Base-by-base conservation (phyloP, 139 green algal species). In the Deuterostichococcus epilithicus region DNA sequence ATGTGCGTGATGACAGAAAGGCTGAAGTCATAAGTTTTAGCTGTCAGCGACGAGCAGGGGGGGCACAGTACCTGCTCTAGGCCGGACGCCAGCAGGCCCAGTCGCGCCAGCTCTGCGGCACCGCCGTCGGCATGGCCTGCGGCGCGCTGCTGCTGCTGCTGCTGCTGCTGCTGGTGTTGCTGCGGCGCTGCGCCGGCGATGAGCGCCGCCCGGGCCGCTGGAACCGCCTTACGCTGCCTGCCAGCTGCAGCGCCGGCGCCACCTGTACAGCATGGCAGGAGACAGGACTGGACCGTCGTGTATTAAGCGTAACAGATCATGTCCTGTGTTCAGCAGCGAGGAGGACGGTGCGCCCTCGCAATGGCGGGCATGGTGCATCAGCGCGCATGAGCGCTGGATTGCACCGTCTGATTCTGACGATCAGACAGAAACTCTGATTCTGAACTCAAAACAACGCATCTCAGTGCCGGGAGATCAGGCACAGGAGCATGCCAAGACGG, bases 51-150 rank as follows among this genome's bases (percentile, higher is more conserved):
- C 13, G 10, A 23, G 42, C 13, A 13, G 10, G 8, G 42, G n/a
- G n/a, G n/a, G n/a, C n/a, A n/a, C n/a, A n/a, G n/a, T n/a, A 82
- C 81, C 8, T 44, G 44, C 5, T 66, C 74, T 59, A 83, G 67
- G 75, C 58, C 59, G 47, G 75, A 88, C 0, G 28, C n/a, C 15
- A 70, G 32, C 35, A 88, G 68, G 73, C 84, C 77, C 45, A 81
- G 25, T 45, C 86, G 75, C 18, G 67, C 69, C 71, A 63, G 52
- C 52, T 63, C 10, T 20, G 52, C 52, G 3, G 52, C 52, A 8
- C 8, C 42, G 13, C 8, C 8, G 42, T 52, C n/a, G n/a, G n/a
- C n/a, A n/a, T n/a, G n/a, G n/a, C n/a, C n/a, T n/a, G n/a, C n/a
- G n/a, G n/a, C n/a, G n/a, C 8, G 42, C 42, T 52, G 42, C 42